Percentiles rank a stretch among this genome's conserved stretches.
Evolutionary conservation across 2,329 filamentous ascomycete genomes (phyloP).

Genomic region (Scedosporium boydii): DNA sequence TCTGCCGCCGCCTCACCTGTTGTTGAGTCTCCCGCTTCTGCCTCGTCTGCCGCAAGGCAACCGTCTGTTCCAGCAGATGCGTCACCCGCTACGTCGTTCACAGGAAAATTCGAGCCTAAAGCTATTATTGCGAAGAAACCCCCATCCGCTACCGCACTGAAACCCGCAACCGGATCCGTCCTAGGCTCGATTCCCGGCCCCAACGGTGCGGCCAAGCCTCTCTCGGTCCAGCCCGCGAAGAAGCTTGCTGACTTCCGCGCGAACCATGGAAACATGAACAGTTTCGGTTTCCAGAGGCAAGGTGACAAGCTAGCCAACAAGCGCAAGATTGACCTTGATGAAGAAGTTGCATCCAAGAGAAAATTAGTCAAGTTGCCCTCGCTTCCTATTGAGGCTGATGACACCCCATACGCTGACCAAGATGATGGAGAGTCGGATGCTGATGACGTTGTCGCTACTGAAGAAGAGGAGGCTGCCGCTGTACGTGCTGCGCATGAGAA

Average conservation of each 20-base stretch:
- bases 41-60: constrained; percentile 34
- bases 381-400: constrained; percentile 38
- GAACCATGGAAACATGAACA: constrained; percentile 64
- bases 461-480: constrained; percentile 80
- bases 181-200: constrained; percentile 37
- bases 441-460: constrained; percentile 69
- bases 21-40: constrained; percentile 34
- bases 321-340: constrained; percentile 73
- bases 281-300: constrained; percentile 72
- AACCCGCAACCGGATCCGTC: constrained; percentile 43
- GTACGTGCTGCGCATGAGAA: constrained; percentile 78
- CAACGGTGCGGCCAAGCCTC: constrained; percentile 24
- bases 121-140: constrained; percentile 50
- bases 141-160: constrained; percentile 51
- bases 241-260: constrained; percentile 50
- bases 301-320: constrained; percentile 58
- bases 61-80: constrained; percentile 27
- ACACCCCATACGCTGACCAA: constrained; percentile 50
- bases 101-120: constrained; percentile 69
- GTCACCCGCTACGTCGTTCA: constrained; percentile 50
- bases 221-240: constrained; percentile 18
- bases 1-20: constrained; percentile 39
- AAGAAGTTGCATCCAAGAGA: constrained; percentile 77
- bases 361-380: constrained; percentile 50
- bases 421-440: constrained; percentile 65